Base-by-base conservation (phyloP, 345 rosid genomes). In the Anacardium occidentale region DNA sequence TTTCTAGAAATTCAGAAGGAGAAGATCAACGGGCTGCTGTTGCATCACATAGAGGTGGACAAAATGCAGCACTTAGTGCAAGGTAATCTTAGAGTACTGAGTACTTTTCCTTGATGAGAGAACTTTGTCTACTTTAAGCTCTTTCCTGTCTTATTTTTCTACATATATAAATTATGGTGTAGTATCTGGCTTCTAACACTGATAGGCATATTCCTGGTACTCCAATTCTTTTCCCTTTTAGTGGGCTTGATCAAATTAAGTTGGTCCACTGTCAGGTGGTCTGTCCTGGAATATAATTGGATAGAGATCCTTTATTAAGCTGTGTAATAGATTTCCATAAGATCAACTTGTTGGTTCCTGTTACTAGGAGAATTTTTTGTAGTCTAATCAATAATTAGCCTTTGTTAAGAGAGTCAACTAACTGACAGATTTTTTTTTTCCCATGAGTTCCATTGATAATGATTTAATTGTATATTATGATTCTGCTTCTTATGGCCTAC, bases 1-100 rank as follows among this genome's bases (percentile, higher is more conserved):
- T 88, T 50, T 76, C 88, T 40, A 80, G 97, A 79, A 77, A 81
- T 59, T 70, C 93, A 59, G 98, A 92, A 74, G 93, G 80, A 55
- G 97, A 77, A 75, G 92, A 86, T 77, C 90, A 79, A 21, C 87
- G 73, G 62, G 61, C 61, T 77, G 77, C 83, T 53, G 48, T 76
- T 56, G 62, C 87, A 5, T 77, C 92, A 69, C 84, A 88, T 66
- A 83, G 93, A 80, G 85, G 82, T 74, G 79, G 83, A 72, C 91
- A 88, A 74, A 83, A 76, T 78, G 66, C 81, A 18, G 79, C 80
- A 53, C 52, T 84, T 61, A 90, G 75, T 78, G 83, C 97, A 51
- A 94, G 98, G 98, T 94, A 82, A 57, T 69, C 40, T 37, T 45
- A n/a, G 56, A 17, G 21, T 26, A 64, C 53, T 61, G n/a, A 37